Evolutionary conservation across 2,329 filamentous ascomycete species (phyloP).

Genomic region (Pyricularia sp.): DNA sequence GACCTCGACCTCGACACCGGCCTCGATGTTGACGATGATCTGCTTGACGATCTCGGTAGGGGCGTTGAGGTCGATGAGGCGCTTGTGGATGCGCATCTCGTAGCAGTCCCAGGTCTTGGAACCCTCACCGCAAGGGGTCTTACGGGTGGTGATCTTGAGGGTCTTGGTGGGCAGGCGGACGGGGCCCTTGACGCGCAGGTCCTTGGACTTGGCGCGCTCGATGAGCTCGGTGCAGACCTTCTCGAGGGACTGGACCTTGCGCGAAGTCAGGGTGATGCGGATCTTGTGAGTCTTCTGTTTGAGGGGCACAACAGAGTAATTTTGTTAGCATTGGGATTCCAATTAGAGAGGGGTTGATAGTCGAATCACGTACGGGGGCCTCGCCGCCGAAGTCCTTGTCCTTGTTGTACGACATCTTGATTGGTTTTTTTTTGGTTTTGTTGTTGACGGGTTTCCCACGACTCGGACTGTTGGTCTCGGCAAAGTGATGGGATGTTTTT

Average conservation of each 20-base stretch:
- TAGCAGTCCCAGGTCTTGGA: constrained; percentile 99
- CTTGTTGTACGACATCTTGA: constrained; percentile 6
- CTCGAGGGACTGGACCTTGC: constrained; percentile 92
- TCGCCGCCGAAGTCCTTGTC: constrained; percentile 5
- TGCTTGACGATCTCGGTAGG: constrained; percentile 96
- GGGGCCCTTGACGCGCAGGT: constrained; percentile 94
- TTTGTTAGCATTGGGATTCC: neutral
- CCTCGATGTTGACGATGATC: constrained; percentile 72
- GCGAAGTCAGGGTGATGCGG: constrained; percentile 89
- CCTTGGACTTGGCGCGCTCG: constrained; percentile 97
- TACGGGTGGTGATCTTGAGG: constrained; percentile 92
- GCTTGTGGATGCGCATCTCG: constrained; percentile 99
- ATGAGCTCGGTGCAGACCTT: constrained; percentile 98
- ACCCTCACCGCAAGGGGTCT: constrained; percentile 99
- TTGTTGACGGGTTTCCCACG: constrained; percentile 36
- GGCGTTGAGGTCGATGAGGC: constrained; percentile 91
- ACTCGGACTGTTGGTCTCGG: constrained; percentile 67
- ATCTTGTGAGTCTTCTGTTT: constrained; percentile 5
- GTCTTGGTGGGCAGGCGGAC: constrained; percentile 96
- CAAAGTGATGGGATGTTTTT: constrained; percentile 53
- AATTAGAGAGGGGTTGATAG: neutral
- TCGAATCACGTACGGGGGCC: constrained; percentile 1
- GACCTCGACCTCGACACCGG: constrained; percentile 5
- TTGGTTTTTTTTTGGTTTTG: constrained; percentile 1
- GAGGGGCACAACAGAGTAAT: neutral